Base-by-base conservation (phyloP, 257 asterid species). In the Petunia axillaris region DNA sequence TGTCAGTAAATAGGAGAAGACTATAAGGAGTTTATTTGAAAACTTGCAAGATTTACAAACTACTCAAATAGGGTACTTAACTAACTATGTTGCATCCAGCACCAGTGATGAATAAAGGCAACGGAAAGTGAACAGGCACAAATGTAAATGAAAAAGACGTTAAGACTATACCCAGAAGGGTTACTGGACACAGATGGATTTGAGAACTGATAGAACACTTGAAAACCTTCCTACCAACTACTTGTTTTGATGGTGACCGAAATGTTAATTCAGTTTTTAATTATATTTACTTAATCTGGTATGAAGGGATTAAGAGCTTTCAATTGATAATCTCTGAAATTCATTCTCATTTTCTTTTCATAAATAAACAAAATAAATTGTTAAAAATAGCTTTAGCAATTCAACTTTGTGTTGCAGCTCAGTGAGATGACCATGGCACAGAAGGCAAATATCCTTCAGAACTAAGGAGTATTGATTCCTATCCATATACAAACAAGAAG, bases 141-240 rank as follows among this genome's bases (percentile, higher is more conserved):
- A 9, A 70, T 16, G 58, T 9, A 46, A 70, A 70, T 9, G 58
- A 68, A 16, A 48, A 68, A 16, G 0, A 4, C 58, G 2, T 4
- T 2, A 46, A 16, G 48, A 46, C 60, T 25, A 46, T 10, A 71
- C 0, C 77, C 5, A 71, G 48, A 9, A 25, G 43, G 25, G 10
- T 70, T 70, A 48, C 25, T 71, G 35, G 59, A n/a, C 8, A 35
- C 15, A 70, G 25, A 71, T 10, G 77, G 43, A 46, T 44, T 5
- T 70, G 58, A 70, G 46, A 70, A 70, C 25, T 46, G 58, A 44
- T 44, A 10, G 16, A 70, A 46, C 15, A 70, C 0, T 46, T 70
- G 40, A n/a, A 70, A 70, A 46, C 59, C 59, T 25, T 6, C 59
- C 58, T 15, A 70, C 10, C 60, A 71, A 71, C 77, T 9, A 71